These are phyloP conservation scores for Thermochaetoides thermophila DNA, from an alignment of 495 filamentous ascomycete species.

Conservation along the genomic window DNA sequence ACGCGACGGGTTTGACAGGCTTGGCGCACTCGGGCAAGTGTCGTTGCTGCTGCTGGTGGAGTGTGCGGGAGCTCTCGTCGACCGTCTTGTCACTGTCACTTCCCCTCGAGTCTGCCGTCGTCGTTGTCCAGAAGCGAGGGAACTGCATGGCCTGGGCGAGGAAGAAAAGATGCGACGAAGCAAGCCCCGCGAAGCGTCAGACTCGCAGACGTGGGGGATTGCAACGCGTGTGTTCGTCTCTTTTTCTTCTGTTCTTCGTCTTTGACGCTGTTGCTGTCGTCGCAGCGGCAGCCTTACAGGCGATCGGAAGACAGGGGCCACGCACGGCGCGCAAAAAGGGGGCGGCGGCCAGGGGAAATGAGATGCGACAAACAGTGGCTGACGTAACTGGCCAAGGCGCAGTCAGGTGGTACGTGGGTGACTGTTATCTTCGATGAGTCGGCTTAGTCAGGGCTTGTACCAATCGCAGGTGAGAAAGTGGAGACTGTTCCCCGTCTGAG, in stretches of 20 bases:
- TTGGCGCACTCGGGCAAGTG: slow-evolving; percentile 8
- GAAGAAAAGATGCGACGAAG: not conserved
- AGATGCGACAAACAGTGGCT: slow-evolving; percentile 15
- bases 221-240: slow-evolving; percentile 4
- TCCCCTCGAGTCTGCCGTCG: slow-evolving; percentile 33
- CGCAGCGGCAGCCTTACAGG: slow-evolving; percentile 14
- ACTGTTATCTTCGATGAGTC: slow-evolving; percentile 5
- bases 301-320: slow-evolving; percentile 1
- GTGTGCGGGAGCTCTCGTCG: slow-evolving; percentile 7
- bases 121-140: slow-evolving; percentile 40
- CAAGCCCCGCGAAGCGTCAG: slow-evolving; percentile 6
- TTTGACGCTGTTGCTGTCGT: no score
- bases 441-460: slow-evolving; percentile 7
- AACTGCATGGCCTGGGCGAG: slow-evolving; percentile 16
- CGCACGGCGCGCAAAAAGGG: slow-evolving; percentile 3
- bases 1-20: slow-evolving; percentile 2
- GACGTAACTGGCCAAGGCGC: slow-evolving; percentile 21
- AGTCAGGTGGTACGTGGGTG: slow-evolving; percentile 16
- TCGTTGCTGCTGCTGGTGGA: no score
- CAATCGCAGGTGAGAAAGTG: not conserved
- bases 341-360: slow-evolving; percentile 10
- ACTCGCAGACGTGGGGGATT: slow-evolving; percentile 11
- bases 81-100: slow-evolving; percentile 28
- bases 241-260: no score
- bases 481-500: no score